Conservation (phyloP, 805 yeast genomes). For the Wilhelminamyces savonicus region DNA sequence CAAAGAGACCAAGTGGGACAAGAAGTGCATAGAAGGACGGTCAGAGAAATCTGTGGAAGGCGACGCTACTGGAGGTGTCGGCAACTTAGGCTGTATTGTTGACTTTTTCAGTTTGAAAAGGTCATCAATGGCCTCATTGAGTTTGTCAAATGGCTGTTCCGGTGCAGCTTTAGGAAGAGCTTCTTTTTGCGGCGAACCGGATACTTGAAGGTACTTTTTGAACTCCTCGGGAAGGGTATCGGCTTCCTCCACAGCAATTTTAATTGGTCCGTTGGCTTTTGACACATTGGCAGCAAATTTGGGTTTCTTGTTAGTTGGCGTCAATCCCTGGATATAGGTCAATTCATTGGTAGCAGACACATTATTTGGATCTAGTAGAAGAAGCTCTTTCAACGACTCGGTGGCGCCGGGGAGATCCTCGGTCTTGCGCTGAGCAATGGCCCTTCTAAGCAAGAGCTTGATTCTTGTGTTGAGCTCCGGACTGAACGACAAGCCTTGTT, state of each 20-base stretch:
- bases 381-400: constrained; percentile 26
- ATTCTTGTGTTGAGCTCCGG: constrained; percentile 26
- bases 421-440: constrained; percentile 36
- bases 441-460: constrained; percentile 50
- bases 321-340: constrained; percentile 4
- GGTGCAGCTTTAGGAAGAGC: too few relatives aligned
- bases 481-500: constrained; percentile 36
- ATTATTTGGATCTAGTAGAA: constrained; percentile 38
- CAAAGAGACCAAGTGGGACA: constrained; percentile 18
- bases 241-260: too few relatives aligned
- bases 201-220: too few relatives aligned
- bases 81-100: too few relatives aligned
- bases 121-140: too few relatives aligned
- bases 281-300: constrained; percentile 7
- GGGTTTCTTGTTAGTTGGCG: constrained; percentile 1
- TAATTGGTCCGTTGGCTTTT: constrained; percentile 11
- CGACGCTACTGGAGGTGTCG: too few relatives aligned
- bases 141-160: too few relatives aligned
- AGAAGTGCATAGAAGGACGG: constrained; percentile 18
- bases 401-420: constrained; percentile 17
- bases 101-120: too few relatives aligned
- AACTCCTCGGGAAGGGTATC: too few relatives aligned
- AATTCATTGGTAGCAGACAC: constrained; percentile 31
- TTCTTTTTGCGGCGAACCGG: too few relatives aligned
- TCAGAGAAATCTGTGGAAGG: constrained; percentile 8